Conservation (phyloP, 2,329 filamentous ascomycete genomes). For the Epichloe scottii region DNA sequence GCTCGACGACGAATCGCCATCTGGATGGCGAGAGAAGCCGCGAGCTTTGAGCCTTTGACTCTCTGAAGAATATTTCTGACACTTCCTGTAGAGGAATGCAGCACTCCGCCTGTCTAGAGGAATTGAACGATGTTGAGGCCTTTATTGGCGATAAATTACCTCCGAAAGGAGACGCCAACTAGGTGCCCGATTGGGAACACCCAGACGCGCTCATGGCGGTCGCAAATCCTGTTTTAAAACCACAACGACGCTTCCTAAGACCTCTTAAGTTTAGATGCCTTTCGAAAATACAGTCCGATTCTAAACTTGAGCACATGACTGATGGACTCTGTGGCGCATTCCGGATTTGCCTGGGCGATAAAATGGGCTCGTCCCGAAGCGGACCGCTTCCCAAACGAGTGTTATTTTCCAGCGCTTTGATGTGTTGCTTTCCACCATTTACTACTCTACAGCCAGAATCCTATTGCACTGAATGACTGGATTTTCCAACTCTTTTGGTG, state of each 20-base stretch:
- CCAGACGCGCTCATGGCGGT: too few species aligned
- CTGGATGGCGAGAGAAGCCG: not conserved
- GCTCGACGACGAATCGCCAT: not conserved
- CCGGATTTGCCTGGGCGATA: not conserved
- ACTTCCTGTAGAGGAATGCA: conserved; percentile 42
- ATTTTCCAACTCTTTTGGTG: too few species aligned
- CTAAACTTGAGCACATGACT: not conserved
- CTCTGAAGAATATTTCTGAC: conserved; percentile 1
- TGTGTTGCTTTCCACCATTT: too few species aligned
- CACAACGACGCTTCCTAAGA: not conserved
- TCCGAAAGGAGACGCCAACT: conserved; percentile 10
- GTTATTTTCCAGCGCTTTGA: not conserved
- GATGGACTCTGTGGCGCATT: not conserved
- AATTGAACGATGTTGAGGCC: conserved; percentile 69
- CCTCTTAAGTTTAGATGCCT: not conserved
- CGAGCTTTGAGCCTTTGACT: not conserved
- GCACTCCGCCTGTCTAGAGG: conserved; percentile 64
- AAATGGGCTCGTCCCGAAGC: not conserved
- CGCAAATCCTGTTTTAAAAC: too few species aligned
- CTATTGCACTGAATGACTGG: too few species aligned
- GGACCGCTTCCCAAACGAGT: not conserved
- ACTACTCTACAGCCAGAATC: too few species aligned
- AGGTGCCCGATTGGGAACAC: not conserved
- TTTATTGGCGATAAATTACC: conserved; percentile 38
- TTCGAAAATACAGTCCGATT: not conserved